Base-by-base conservation (phyloP, 495 filamentous ascomycete genomes). In the Beverwykella pulmonaria region DNA sequence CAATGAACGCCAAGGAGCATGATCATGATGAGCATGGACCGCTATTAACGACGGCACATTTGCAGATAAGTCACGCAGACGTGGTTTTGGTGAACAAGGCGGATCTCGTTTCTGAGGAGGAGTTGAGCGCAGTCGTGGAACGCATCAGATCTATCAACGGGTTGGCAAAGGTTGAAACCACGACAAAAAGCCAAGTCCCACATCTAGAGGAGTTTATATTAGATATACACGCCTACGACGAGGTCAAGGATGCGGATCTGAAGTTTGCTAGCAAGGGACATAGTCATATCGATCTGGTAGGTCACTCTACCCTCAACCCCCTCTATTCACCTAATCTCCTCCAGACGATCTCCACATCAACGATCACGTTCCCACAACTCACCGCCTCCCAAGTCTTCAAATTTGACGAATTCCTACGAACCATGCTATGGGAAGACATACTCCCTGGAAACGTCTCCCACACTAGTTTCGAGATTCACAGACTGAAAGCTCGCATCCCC, bases 41-140 rank as follows among this genome's bases (percentile, higher is more conserved):
- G 12, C 78, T 89, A 27, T 79, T 95, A 70, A 95, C 93, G 0
- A 96, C 90, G 47, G 95, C 95, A 23, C 93, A 98, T 76, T 83
- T 97, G 64, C 94, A 98, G 71, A 96, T 98, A 44, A 95, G 91
- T 1, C 93, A 97, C 73, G 95, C 94, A n/a, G 94, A 98, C 78
- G 91, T 97, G 17, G 84, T 98, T 20, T 84, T 98, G 44, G 83
- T 98, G 48, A 98, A 98, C 77, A 98, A 98, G 75, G 81, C 85
- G n/a, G 94, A 98, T 74, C 79, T 96, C 0, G 92, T 98, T n/a
- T 84, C 83, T 15, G 71, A 79, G 0, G 76, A 84, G 12, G 87
- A 96, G 65, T 79, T 98, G 14, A 78, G 83, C 12, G 74, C 63
- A 1, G 87, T 96, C 7, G 79, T 78, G 64, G 82, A 85, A 29